A percentile compares a stretch with the other conserved stretches of the same genome.
phyloP scores from a whole-genome alignment of 2,329 filamentous ascomycete species.

The Annulohypoxylon truncatum region DNA sequence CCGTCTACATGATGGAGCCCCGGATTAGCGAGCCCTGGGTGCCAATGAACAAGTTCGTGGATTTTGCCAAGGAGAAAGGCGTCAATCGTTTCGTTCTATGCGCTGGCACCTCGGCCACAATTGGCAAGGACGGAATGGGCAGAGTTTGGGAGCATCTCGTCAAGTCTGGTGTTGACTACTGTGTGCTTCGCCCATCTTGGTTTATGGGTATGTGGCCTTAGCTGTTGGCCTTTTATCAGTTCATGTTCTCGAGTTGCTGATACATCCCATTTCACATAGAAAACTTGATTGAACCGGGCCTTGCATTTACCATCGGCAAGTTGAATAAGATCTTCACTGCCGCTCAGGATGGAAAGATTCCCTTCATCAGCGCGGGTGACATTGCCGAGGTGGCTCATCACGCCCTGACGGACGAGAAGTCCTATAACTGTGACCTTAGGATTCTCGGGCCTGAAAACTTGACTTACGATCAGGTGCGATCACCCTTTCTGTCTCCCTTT shows the following conservation, averaged over 20 bases:
- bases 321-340: constrained; percentile 39
- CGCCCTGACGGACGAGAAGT: constrained; percentile 39
- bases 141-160: constrained; percentile 40
- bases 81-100: constrained; percentile 40
- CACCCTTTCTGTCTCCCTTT: background rate
- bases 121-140: constrained; percentile 41
- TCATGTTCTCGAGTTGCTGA: constrained; percentile 14
- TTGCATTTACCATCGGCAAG: constrained; percentile 34
- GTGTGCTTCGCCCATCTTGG: constrained; percentile 42
- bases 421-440: constrained; percentile 36
- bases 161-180: constrained; percentile 37
- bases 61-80: constrained; percentile 34
- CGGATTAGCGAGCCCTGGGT: constrained; percentile 32
- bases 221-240: background rate
- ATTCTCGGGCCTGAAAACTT: constrained; percentile 37
- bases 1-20: constrained; percentile 41
- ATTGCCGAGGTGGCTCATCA: constrained; percentile 38
- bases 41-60: constrained; percentile 40
- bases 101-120: constrained; percentile 29
- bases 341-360: constrained; percentile 37
- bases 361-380: constrained; percentile 41
- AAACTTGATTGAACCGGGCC: constrained; percentile 36
- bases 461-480: constrained; percentile 40
- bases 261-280: constrained; percentile 22
- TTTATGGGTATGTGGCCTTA: constrained; percentile 37